phyloP scores from a whole-genome alignment of 1,139 yeast genomes.

The Blastobotrys capitulatus region DNA sequence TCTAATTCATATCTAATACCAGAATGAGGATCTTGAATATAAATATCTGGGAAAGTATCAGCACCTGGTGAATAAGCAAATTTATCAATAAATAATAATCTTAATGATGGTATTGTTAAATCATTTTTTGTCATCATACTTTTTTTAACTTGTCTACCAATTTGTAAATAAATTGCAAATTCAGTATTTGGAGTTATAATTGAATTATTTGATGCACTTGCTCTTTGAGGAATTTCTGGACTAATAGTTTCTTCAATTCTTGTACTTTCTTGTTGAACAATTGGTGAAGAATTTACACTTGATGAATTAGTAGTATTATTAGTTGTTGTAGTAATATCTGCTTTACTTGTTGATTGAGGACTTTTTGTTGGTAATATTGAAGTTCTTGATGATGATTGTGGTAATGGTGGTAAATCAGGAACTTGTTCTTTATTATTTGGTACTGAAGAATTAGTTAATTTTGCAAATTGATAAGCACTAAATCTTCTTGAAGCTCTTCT shows the following conservation, averaged over 20 bases:
- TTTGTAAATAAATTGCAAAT: constrained; percentile 44
- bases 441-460: constrained; percentile 46
- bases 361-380: constrained; percentile 25
- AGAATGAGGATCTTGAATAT: constrained; percentile 56
- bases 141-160: constrained; percentile 60
- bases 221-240: constrained; percentile 10
- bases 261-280: neutral
- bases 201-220: neutral
- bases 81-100: constrained; percentile 76
- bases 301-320: constrained; percentile 4
- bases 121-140: constrained; percentile 45
- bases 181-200: neutral
- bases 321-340: constrained; percentile 27
- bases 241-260: constrained; percentile 8
- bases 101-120: constrained; percentile 54
- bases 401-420: constrained; percentile 29
- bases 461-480: constrained; percentile 90
- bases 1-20: constrained; percentile 76
- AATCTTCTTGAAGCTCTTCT: constrained; percentile 89
- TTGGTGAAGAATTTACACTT: constrained; percentile 10
- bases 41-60: constrained; percentile 72
- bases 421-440: constrained; percentile 21
- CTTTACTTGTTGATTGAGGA: constrained; percentile 23
- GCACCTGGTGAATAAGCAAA: constrained; percentile 77
- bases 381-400: constrained; percentile 16